Evolutionary conservation across 495 filamentous ascomycete species (phyloP), one percentile per base, ranked within the genome.

Genomic region (Penicillium bialowiezense): DNA sequence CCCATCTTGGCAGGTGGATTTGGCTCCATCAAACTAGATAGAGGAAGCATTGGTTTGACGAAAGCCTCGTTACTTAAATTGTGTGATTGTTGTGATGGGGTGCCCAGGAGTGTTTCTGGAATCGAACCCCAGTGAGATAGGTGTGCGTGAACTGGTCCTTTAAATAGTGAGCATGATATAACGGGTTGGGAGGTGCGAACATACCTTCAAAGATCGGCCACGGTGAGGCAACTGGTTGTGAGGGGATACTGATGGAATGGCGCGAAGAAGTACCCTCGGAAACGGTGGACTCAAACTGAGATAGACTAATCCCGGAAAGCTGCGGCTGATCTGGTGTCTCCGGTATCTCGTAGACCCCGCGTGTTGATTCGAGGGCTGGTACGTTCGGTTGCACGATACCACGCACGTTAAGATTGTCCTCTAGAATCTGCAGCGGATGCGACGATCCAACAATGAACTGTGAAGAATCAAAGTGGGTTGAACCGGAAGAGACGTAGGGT

Each of bases 271-370:
- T 12, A 39, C 20, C 20, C 5, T 28, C 12, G 14, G 15, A 7
- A 1, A 28, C 7, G 7, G 5, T 17, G 15, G 41, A 34, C 5
- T 14, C 29, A 9, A 15, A 21, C 7, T 3, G 6, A 10, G 17
- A 39, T 1, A 20, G 5, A 19, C 6, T 17, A 8, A 10, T 9
- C 21, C 7, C 26, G 13, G 14, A 10, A 20, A 18, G 7, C 7
- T 23, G 34, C 12, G 18, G 19, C 24, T 19, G 32, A 34, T 50
- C 38, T 13, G 65, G 60, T 10, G 62, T 68, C 40, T 68, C 65
- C 8, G 63, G 50, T 37, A 69, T 57, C 32, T 66, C 63, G 24
- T 29, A 19, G 7, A 41, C 28, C 37, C 51, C 24, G 14, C 10
- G 32, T 10, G 10, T 31, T 14, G 15, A 35, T 6, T 18, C 35